A percentile compares a stretch with the other conserved stretches of the same genome.
phyloP scores from a whole-genome alignment of 2,329 filamentous ascomycete species.

The Fusarium lateritium region DNA sequence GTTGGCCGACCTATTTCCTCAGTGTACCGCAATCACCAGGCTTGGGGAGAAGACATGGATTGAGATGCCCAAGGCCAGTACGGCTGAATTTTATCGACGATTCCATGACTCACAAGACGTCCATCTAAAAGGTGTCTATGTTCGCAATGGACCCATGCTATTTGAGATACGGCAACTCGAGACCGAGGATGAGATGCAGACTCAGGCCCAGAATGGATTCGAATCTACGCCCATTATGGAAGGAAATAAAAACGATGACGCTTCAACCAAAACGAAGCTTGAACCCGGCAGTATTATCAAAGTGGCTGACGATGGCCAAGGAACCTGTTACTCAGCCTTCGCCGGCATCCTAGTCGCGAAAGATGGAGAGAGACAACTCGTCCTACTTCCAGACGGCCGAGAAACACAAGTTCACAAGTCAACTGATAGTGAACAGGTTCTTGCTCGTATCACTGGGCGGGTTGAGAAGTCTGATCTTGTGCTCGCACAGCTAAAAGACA shows the following conservation, averaged over 20 bases:
- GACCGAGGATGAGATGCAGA: background rate
- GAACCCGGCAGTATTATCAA: background rate
- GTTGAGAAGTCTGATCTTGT: background rate
- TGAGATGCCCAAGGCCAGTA: background rate
- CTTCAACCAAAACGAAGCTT: background rate
- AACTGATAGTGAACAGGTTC: background rate
- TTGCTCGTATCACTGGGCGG: background rate
- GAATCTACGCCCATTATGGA: too few relatives aligned
- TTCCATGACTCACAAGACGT: background rate
- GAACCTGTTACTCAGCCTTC: background rate
- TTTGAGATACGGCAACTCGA: background rate
- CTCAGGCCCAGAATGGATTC: too few relatives aligned
- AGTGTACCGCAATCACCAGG: conserved; percentile 2
- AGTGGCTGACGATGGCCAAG: background rate
- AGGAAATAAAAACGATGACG: background rate
- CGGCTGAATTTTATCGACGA: background rate
- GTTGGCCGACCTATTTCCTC: background rate
- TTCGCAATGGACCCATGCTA: background rate
- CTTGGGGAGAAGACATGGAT: background rate
- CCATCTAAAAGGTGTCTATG: background rate
- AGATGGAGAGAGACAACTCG: background rate
- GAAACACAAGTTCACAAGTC: background rate
- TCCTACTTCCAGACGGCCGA: background rate
- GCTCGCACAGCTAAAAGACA: background rate
- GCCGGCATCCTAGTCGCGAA: background rate